Evolutionary conservation across 2,329 filamentous ascomycete species (phyloP).

Genomic region (Calonectria multiphialidica): DNA sequence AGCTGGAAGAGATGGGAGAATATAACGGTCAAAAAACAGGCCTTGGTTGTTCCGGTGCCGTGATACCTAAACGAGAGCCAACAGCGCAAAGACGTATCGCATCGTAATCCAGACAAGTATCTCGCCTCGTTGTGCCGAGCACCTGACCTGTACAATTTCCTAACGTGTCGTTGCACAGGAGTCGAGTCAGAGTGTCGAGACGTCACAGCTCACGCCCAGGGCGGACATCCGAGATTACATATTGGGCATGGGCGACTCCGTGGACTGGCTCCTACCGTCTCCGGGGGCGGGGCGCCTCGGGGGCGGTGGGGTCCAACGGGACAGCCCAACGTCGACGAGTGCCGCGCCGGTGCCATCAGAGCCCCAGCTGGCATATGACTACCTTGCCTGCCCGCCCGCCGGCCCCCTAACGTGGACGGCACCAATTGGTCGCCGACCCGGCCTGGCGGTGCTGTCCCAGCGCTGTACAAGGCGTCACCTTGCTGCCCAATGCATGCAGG

Average conservation of each 20-base stretch:
- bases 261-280: constrained; percentile 7
- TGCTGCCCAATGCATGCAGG: constrained; percentile 41
- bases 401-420: constrained; percentile 25
- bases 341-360: neutral
- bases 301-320: constrained; percentile 15
- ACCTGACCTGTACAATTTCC: constrained; percentile 15
- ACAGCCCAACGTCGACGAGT: constrained; percentile 1
- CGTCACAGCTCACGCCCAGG: neutral
- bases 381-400: constrained; percentile 1
- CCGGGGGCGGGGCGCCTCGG: constrained; percentile 8
- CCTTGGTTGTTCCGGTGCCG: neutral
- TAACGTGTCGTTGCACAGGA: constrained; percentile 1
- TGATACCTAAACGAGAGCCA: neutral
- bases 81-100: constrained; percentile 4
- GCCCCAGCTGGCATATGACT: constrained; percentile 8
- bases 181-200: neutral
- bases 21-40: neutral
- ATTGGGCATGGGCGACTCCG: constrained; percentile 13
- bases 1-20: neutral
- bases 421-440: constrained; percentile 28
- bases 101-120: neutral
- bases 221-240: constrained; percentile 16
- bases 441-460: constrained; percentile 1
- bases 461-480: constrained; percentile 11
- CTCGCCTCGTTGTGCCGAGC: constrained; percentile 9